phyloP scores from a whole-genome alignment of 2,329 filamentous ascomycete genomes.

The Hymenoscyphus repandus region DNA sequence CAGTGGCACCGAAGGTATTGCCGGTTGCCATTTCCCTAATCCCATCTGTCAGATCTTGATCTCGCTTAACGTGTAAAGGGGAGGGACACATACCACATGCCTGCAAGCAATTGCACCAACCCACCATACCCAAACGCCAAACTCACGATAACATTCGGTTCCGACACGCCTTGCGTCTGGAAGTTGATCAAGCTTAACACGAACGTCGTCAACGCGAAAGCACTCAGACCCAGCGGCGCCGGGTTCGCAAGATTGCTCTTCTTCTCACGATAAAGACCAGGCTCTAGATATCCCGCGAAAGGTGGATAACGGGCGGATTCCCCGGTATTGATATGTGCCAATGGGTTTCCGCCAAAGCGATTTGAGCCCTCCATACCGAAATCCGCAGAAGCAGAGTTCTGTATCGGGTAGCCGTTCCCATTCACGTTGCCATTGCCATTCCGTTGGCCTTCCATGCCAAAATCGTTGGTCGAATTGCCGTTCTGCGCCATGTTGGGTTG shows the following conservation, averaged over 20 bases:
- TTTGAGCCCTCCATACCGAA: too few relatives aligned
- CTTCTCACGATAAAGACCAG: slow-evolving; percentile 50
- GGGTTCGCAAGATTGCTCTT: slow-evolving; percentile 54
- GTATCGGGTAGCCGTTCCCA: too few relatives aligned
- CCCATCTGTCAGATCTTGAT: background rate
- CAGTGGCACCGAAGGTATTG: slow-evolving; percentile 60
- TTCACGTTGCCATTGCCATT: too few relatives aligned
- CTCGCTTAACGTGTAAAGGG: background rate
- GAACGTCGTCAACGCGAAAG: slow-evolving; percentile 60
- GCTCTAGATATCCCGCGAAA: slow-evolving; percentile 56
- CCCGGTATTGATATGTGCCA: slow-evolving; percentile 42
- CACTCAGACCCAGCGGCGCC: slow-evolving; percentile 52
- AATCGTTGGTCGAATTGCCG: too few relatives aligned
- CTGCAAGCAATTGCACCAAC: slow-evolving; percentile 61
- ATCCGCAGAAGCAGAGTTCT: too few relatives aligned
- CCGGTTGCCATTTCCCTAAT: slow-evolving; percentile 57
- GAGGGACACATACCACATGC: slow-evolving; percentile 52
- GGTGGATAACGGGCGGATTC: slow-evolving; percentile 42
- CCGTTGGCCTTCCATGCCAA: too few relatives aligned
- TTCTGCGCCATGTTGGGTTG: too few relatives aligned
- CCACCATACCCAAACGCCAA: slow-evolving; percentile 60
- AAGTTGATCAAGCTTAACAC: slow-evolving; percentile 55
- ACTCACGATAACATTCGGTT: slow-evolving; percentile 49
- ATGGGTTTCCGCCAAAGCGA: slow-evolving; percentile 36
- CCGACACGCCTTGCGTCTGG: slow-evolving; percentile 39